phyloP scores from a whole-genome alignment of 768 basidiomycete genomes.

The Amanita thiersii region DNA sequence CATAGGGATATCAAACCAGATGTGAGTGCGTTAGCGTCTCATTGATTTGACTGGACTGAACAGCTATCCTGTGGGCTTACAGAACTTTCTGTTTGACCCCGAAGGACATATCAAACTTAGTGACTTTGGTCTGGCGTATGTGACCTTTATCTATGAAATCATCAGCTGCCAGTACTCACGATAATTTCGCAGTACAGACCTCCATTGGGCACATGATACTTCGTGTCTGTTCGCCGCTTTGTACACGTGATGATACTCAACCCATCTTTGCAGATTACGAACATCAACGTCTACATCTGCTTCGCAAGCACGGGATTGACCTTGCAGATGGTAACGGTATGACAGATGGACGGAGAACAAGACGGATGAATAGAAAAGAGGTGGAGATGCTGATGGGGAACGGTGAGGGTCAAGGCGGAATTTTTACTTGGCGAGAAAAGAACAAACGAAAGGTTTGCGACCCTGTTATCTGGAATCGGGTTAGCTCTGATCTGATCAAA shows the following conservation, averaged over 20 bases:
- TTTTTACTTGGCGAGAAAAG: conserved; percentile 96
- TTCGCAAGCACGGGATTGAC: conserved; percentile 93
- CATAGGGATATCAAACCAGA: conserved; percentile 98
- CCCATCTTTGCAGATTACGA: conserved; percentile 66
- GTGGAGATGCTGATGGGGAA: conserved; percentile 81
- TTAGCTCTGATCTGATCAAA: conserved; percentile 16
- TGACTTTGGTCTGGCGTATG: conserved; percentile 94
- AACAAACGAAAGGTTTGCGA: conserved; percentile 72
- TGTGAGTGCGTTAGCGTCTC: conserved; percentile 33
- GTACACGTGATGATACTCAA: conserved; percentile 11
- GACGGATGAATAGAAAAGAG: conserved; percentile 73
- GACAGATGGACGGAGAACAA: conserved; percentile 65
- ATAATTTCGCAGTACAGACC: conserved; percentile 56
- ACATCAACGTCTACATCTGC: conserved; percentile 79
- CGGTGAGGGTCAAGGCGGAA: conserved; percentile 69
- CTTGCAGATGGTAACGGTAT: conserved; percentile 69
- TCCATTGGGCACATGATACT: conserved; percentile 97
- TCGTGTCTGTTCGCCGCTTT: conserved; percentile 46
- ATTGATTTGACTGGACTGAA: conserved; percentile 14
- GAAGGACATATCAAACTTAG: conserved; percentile 91
- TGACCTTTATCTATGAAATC: conserved; percentile 18
- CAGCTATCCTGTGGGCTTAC: conserved; percentile 14
- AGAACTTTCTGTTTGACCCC: conserved; percentile 95
- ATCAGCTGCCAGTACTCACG: conserved; percentile 12
- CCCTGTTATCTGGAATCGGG: conserved; percentile 6